phyloP scores from a whole-genome alignment of 2,329 filamentous ascomycete genomes.

The Phialophora expanda region DNA sequence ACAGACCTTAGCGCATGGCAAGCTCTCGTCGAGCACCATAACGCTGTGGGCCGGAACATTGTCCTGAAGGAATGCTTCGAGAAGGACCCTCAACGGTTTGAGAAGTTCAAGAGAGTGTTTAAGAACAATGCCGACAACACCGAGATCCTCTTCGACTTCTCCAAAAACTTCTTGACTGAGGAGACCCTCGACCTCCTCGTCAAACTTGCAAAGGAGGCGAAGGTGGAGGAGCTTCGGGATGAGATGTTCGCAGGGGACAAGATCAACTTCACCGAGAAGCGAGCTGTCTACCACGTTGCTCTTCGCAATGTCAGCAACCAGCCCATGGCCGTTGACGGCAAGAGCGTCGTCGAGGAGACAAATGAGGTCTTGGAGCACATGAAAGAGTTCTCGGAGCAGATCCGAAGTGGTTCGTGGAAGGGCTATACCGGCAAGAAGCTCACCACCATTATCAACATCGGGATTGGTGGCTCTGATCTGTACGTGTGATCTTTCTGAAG shows the following conservation, averaged over 20 bases:
- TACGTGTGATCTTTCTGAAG: conserved; percentile 57
- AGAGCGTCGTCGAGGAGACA: conserved; percentile 93
- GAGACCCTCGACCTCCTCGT: conserved; percentile 87
- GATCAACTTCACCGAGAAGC: conserved; percentile 98
- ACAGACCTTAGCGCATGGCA: conserved; percentile 86
- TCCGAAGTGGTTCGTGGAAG: conserved; percentile 94
- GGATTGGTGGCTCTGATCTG: conserved; percentile 98
- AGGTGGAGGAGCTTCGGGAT: conserved; percentile 91
- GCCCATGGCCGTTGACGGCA: conserved; percentile 81
- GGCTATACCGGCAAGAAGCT: conserved; percentile 97
- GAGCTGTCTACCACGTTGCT: conserved; percentile 93
- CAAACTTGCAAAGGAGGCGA: conserved; percentile 88
- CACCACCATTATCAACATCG: conserved; percentile 94
- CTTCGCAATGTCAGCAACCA: conserved; percentile 87
- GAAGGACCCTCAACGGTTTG: conserved; percentile 84
- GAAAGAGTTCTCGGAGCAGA: conserved; percentile 96
- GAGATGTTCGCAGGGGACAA: conserved; percentile 96
- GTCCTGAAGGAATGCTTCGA: conserved; percentile 92
- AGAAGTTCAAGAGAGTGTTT: conserved; percentile 88
- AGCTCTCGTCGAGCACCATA: conserved; percentile 88
- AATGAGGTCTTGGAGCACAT: conserved; percentile 93
- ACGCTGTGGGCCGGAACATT: conserved; percentile 82
- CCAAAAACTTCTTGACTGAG: conserved; percentile 96
- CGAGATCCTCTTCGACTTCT: conserved; percentile 97
- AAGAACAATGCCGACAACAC: conserved; percentile 75